Evolutionary conservation across 331 rosid species (phyloP), one percentile per base, ranked within the genome.

Genomic region (Ulmus americana): DNA sequence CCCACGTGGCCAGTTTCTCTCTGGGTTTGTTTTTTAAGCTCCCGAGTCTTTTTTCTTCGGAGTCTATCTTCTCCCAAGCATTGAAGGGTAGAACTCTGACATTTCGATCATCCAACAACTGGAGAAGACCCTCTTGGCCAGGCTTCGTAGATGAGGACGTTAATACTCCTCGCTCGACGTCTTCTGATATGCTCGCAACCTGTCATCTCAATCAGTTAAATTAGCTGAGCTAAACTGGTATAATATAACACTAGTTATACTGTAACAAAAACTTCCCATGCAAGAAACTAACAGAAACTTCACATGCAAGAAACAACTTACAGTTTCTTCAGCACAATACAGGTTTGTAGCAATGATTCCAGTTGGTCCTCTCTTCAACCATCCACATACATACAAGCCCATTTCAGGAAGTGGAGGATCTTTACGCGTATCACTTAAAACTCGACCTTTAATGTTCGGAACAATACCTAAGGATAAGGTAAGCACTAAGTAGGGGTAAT

Each of bases 301-400:
- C 9, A 18, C 39, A 8, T 9, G 62, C 14, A 73, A 51, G 74
- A 68, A 54, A 55, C 40, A 7, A 63, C 95, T 58, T 76, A 94
- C 95, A 46, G 98, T 94, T 82, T 94, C 95, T 83, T 94, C 95
- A 6, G 97, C 95, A 68, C 95, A 89, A 52, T 87, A 69, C 49
- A 85, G 88, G 86, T 89, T 89, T 80, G 97, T 83, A 58, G 81
- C 97, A 77, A 92, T 74, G 76, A 92, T 89, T 69, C 97, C 95
- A 13, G 88, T 86, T 14, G 97, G 98, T 62, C 95, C 98, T 83
- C 98, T 84, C 84, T 89, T 89, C 81, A 89, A 84, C 95, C 97
- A 92, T 52, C 98, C 98, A 67, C 95, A 85, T 55, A 85, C 91
- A 71, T 89, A 92, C 69, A 92, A 82, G 74, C 95, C 95, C 70